phyloP scores from a whole-genome alignment of 2,329 filamentous ascomycete genomes.

The Verticillium dahliae region DNA sequence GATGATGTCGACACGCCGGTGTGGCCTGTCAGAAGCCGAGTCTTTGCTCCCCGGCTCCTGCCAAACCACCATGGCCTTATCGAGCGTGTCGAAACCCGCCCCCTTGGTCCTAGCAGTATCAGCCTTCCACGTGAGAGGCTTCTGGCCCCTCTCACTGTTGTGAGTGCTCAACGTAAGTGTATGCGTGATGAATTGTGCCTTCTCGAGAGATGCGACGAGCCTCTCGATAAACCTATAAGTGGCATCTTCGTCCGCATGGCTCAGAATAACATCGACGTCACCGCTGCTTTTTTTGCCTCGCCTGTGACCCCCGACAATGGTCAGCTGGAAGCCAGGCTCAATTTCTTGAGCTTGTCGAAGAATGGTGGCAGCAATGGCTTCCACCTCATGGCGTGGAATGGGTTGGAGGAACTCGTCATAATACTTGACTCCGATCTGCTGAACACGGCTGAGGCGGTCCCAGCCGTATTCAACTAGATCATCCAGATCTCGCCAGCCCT shows the following conservation, averaged over 20 bases:
- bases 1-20: slow-evolving; percentile 88
- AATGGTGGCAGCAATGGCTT: slow-evolving; percentile 58
- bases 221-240: slow-evolving; percentile 66
- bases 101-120: slow-evolving; percentile 23
- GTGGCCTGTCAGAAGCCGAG: slow-evolving; percentile 30
- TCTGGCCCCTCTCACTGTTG: slow-evolving; percentile 67
- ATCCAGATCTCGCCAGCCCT: slow-evolving; percentile 76
- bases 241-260: slow-evolving; percentile 63
- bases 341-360: slow-evolving; percentile 60
- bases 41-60: slow-evolving; percentile 50
- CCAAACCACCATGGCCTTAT: slow-evolving; percentile 93
- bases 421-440: slow-evolving; percentile 91
- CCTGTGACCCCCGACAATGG: slow-evolving; percentile 74
- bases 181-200: slow-evolving; percentile 68
- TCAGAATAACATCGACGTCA: slow-evolving; percentile 82
- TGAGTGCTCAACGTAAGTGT: slow-evolving; percentile 65
- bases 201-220: slow-evolving; percentile 67
- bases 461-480: slow-evolving; percentile 82
- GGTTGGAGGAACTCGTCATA: slow-evolving; percentile 75
- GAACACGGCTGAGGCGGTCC: slow-evolving; percentile 65
- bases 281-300: slow-evolving; percentile 67
- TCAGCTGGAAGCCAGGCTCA: slow-evolving; percentile 46
- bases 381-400: slow-evolving; percentile 69
- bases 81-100: slow-evolving; percentile 75
- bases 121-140: slow-evolving; percentile 46